Evolutionary conservation across 257 asterid species (phyloP).

Genomic region (Solanum phureja): DNA sequence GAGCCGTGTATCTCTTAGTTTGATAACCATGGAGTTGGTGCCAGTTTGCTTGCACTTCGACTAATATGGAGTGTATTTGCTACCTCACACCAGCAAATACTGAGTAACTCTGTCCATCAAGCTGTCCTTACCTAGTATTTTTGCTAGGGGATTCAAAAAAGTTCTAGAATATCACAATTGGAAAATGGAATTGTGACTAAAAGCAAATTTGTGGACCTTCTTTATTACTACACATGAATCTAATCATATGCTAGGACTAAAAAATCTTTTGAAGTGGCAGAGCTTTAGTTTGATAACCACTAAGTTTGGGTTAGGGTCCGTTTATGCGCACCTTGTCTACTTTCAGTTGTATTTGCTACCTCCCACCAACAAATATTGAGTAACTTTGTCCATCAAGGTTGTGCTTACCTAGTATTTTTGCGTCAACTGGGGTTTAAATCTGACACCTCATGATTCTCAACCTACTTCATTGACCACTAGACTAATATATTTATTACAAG

Average conservation of each 20-base stretch:
- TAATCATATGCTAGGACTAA: neutral
- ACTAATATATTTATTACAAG: neutral
- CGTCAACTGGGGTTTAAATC: neutral
- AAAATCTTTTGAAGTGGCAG: neutral
- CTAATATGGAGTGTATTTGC: neutral
- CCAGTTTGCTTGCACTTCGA: neutral
- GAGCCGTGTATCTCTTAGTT: neutral
- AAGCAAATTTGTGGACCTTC: neutral
- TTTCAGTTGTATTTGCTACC: neutral
- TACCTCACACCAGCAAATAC: neutral
- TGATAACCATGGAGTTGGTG: neutral
- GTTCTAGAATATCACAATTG: neutral
- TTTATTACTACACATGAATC: neutral
- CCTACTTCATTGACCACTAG: neutral
- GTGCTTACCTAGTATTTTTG: neutral
- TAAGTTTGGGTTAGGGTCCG: neutral
- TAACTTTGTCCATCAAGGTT: neutral
- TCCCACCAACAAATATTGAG: neutral
- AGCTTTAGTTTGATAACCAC: neutral
- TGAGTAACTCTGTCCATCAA: neutral
- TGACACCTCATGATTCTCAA: neutral
- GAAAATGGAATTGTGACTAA: neutral
- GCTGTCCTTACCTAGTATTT: neutral
- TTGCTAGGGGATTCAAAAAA: neutral
- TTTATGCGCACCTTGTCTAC: neutral